A percentile compares a stretch with the other conserved stretches of the same genome.
Evolutionary conservation across 2,329 filamentous ascomycete genomes (phyloP).

Genomic region (Cercospora sp.): DNA sequence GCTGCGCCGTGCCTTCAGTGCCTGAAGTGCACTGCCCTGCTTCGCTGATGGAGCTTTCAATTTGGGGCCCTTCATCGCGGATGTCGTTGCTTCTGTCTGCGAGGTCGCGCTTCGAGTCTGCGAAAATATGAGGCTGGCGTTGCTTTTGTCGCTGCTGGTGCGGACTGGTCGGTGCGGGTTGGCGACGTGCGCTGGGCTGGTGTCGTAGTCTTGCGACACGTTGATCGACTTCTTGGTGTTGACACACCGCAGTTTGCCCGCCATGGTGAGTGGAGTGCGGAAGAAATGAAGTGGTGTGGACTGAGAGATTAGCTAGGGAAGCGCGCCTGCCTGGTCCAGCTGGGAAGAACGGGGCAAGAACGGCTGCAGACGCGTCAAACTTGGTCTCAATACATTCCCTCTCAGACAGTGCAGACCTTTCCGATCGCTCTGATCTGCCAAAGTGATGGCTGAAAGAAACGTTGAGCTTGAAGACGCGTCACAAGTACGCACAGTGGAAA

Average conservation of each 20-base stretch:
- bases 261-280: conserved; percentile 15
- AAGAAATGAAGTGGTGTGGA: conserved; percentile 6
- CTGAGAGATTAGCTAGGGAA: background rate
- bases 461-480: background rate
- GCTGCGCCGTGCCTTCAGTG: background rate
- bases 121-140: background rate
- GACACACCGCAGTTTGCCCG: conserved; percentile 14
- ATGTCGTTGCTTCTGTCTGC: conserved; percentile 1
- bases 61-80: background rate
- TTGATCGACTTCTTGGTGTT: conserved; percentile 26
- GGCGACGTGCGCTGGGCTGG: background rate
- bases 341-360: conserved; percentile 1
- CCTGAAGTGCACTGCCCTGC: background rate
- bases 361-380: background rate
- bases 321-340: background rate
- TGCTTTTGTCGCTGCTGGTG: conserved; percentile 8
- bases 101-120: background rate
- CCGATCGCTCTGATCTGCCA: background rate
- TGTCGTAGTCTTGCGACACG: conserved; percentile 25
- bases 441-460: background rate
- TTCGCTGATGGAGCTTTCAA: background rate
- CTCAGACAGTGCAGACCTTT: background rate
- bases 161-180: background rate
- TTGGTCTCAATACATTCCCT: background rate
- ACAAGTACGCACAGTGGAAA: background rate